Conservation (phyloP, 768 basidiomycete genomes). For the Ramaria sp. region DNA sequence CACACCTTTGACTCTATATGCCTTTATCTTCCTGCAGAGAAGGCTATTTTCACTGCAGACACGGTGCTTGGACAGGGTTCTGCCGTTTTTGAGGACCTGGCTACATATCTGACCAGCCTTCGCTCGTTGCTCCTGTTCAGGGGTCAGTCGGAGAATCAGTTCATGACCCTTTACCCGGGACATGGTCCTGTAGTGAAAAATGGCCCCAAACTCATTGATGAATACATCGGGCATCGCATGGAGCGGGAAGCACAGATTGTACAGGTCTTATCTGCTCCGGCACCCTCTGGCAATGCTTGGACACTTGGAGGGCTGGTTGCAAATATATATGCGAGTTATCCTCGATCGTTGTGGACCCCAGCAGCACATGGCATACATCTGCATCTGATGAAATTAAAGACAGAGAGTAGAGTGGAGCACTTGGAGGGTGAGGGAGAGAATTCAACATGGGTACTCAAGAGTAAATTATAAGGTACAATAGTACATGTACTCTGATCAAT, state of each 20-base stretch:
- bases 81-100: constrained; percentile 78
- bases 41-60: constrained; percentile 81
- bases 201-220: constrained; percentile 48
- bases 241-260: constrained; percentile 77
- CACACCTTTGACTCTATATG: constrained; percentile 84
- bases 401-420: constrained; percentile 45
- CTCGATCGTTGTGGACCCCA: constrained; percentile 56
- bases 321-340: constrained; percentile 61
- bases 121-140: constrained; percentile 36
- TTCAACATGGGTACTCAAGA: constrained; percentile 33
- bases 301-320: constrained; percentile 58
- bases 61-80: constrained; percentile 87
- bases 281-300: constrained; percentile 29
- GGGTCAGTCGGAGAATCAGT: constrained; percentile 14
- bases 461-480: constrained; percentile 2
- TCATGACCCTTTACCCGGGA: constrained; percentile 66
- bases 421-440: constrained; percentile 43
- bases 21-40: constrained; percentile 57
- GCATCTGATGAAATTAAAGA: constrained; percentile 64
- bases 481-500: neutral
- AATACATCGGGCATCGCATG: constrained; percentile 73
- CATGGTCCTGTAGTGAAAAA: constrained; percentile 74
- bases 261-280: constrained; percentile 29
- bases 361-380: constrained; percentile 60
- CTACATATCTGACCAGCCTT: constrained; percentile 56